A percentile compares a stretch with the other conserved stretches of the same genome.
Evolutionary conservation across 257 asterid genomes (phyloP).

Genomic region (Catharanthus roseus): DNA sequence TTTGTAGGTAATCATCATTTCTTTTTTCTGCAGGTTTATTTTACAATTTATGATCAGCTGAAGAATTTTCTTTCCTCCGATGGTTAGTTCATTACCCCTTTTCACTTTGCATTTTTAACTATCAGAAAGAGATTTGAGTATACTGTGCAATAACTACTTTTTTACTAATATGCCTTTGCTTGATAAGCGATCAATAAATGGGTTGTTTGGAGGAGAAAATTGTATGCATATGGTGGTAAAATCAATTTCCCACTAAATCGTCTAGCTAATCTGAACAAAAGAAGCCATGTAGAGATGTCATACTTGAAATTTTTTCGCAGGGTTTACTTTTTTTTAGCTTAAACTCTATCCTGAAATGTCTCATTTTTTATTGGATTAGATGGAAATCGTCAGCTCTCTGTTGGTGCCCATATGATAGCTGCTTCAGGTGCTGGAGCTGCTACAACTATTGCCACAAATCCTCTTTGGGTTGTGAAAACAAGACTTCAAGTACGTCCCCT

Average conservation of each 20-base stretch:
- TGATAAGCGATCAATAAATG: neutral
- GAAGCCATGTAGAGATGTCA: neutral
- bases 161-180: neutral
- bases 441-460: constrained; percentile 78
- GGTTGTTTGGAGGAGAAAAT: neutral
- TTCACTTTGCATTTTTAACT: neutral
- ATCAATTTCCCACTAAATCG: neutral
- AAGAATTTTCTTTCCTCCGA: constrained; percentile 67
- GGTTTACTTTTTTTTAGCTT: neutral
- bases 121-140: neutral
- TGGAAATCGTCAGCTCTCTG: constrained; percentile 69
- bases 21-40: constrained; percentile 72
- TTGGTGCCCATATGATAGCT: constrained; percentile 90
- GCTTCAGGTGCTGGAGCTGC: constrained; percentile 99
- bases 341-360: constrained; percentile 4
- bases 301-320: neutral
- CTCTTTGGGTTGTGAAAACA: constrained; percentile 98
- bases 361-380: constrained; percentile 40
- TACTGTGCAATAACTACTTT: neutral
- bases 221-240: neutral
- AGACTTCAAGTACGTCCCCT: constrained; percentile 68
- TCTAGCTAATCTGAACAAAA: neutral
- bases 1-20: constrained; percentile 13
- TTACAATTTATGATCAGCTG: constrained; percentile 84
- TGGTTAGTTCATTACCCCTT: constrained; percentile 48